Evolutionary conservation across 1,284 basidiomycete species (phyloP).

Genomic region (Puccinia novopanici): DNA sequence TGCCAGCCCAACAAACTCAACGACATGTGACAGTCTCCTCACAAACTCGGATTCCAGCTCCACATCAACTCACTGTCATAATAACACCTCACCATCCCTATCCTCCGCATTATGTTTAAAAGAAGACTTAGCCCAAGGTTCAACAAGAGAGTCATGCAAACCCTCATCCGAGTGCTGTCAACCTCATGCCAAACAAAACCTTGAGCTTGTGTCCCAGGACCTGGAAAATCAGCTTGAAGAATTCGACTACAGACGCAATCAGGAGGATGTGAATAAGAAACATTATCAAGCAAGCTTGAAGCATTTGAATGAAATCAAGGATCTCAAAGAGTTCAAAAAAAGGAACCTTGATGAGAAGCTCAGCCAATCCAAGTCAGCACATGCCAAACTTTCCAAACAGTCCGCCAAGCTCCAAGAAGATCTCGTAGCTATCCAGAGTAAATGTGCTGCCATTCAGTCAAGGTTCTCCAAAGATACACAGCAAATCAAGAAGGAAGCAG

Average conservation of each 20-base stretch:
- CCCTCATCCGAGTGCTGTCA: not conserved
- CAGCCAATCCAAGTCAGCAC: constrained; percentile 16
- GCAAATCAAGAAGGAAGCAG: constrained; percentile 31
- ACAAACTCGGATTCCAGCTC: not conserved
- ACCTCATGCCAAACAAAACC: not conserved
- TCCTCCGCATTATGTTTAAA: not conserved
- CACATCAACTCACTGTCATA: not conserved
- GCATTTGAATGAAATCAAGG: constrained; percentile 41
- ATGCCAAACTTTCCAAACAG: constrained; percentile 14
- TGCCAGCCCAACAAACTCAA: not conserved
- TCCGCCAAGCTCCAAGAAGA: constrained; percentile 18
- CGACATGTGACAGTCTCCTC: not conserved
- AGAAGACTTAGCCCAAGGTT: constrained; percentile 19
- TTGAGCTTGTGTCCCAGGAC: not conserved
- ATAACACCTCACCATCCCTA: not conserved
- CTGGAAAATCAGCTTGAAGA: constrained; percentile 20
- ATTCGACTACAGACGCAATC: constrained; percentile 14
- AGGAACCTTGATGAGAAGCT: constrained; percentile 31
- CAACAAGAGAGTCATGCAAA: not conserved
- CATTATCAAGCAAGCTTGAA: constrained; percentile 25
- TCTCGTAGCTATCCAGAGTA: not conserved
- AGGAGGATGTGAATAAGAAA: constrained; percentile 29
- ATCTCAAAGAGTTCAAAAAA: constrained; percentile 38
- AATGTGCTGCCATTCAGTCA: constrained; percentile 15
- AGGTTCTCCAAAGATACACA: constrained; percentile 4